Evolutionary conservation across 2,329 filamentous ascomycete genomes (phyloP).

Genomic region (Coleophoma cylindrospora): DNA sequence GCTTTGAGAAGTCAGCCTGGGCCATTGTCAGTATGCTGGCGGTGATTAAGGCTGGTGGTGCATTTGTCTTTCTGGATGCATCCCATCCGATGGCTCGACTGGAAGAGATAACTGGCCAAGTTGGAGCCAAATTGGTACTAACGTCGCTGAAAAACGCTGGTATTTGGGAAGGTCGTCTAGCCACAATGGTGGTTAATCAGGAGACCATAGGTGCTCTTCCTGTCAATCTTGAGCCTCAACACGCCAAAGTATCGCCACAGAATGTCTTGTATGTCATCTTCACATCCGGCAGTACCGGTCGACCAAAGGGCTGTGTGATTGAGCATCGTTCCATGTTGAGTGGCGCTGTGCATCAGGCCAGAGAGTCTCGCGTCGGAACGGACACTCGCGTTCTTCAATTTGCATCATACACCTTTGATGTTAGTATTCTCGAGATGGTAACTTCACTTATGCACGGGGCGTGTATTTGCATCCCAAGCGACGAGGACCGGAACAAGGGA

Average conservation of each 20-base stretch:
- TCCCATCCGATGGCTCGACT: not conserved
- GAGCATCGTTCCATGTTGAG: conserved; percentile 6
- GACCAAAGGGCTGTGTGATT: conserved; percentile 9
- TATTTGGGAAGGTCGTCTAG: no score
- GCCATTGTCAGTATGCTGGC: conserved; percentile 18
- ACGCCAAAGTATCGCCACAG: not conserved
- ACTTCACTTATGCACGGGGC: conserved; percentile 8
- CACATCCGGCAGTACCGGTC: conserved; percentile 11
- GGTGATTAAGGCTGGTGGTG: conserved; percentile 14
- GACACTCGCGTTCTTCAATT: conserved; percentile 10
- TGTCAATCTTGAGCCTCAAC: not conserved
- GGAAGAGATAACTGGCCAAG: not conserved
- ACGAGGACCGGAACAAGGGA: conserved; percentile 10
- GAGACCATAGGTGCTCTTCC: not conserved
- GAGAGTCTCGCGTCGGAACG: not conserved
- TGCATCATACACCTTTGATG: conserved; percentile 10
- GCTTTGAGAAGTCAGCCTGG: no score
- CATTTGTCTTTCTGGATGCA: conserved; percentile 18
- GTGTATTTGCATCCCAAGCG: conserved; percentile 10
- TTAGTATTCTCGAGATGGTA: conserved; percentile 8
- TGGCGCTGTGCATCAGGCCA: conserved; percentile 1
- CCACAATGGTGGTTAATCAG: not conserved
- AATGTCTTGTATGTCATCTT: conserved; percentile 10
- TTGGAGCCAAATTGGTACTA: not conserved
- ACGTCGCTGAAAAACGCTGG: not conserved